These are phyloP conservation scores for Knufia petricola DNA, from an alignment of 2,329 filamentous ascomycete species.

Conservation along the genomic window DNA sequence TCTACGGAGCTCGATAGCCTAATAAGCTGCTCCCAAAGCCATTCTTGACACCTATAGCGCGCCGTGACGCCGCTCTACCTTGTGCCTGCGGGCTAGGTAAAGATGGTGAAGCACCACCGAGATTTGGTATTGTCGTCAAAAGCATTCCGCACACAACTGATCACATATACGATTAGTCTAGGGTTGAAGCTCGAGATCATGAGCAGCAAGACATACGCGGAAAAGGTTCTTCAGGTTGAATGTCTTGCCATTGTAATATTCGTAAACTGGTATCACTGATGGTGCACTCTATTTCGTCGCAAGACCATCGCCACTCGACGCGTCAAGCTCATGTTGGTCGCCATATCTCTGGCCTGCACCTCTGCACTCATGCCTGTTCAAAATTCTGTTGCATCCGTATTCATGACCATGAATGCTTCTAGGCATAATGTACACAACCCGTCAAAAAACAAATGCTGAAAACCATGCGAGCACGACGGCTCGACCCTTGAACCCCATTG, in stretches of 20 bases:
- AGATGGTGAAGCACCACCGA: too few species aligned
- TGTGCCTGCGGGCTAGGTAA: too few species aligned
- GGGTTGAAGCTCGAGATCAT: too few species aligned
- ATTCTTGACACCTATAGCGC: too few species aligned
- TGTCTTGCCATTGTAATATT: slow-evolving; percentile 10
- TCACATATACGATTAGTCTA: too few species aligned
- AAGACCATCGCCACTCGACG: not conserved
- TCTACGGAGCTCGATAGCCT: too few species aligned
- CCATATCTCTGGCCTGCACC: slow-evolving; percentile 16
- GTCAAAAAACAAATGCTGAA: slow-evolving; percentile 30
- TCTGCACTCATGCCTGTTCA: slow-evolving; percentile 19
- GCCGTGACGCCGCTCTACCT: too few species aligned
- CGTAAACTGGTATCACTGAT: slow-evolving; percentile 8
- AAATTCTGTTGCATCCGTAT: slow-evolving; percentile 7
- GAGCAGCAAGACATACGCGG: too few species aligned
- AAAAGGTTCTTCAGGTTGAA: slow-evolving; percentile 4
- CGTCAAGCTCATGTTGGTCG: not conserved
- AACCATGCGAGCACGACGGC: slow-evolving; percentile 47
- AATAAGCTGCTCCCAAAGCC: too few species aligned
- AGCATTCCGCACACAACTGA: too few species aligned
- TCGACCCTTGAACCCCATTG: slow-evolving; percentile 60
- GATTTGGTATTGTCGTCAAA: too few species aligned
- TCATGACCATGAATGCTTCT: slow-evolving; percentile 26
- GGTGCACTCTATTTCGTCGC: slow-evolving; percentile 9
- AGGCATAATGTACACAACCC: slow-evolving; percentile 51